phyloP scores from a whole-genome alignment of 495 filamentous ascomycete genomes.

The Monascus purpureus region DNA sequence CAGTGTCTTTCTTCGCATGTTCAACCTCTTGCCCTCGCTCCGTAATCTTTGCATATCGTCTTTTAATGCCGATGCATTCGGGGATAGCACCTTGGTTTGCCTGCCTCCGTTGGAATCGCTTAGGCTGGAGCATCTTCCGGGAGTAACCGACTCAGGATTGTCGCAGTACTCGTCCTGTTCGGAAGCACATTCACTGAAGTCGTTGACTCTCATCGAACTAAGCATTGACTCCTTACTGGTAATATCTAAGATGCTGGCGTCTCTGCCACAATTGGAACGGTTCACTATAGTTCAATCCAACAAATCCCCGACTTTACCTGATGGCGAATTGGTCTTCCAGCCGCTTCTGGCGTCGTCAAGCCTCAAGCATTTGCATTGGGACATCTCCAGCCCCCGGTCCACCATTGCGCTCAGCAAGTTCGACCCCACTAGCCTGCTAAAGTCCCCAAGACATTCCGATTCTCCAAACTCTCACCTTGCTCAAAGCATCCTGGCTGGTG shows the following conservation, averaged over 20 bases:
- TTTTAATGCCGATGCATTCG: slow-evolving; percentile 59
- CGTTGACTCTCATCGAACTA: slow-evolving; percentile 51
- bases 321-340: slow-evolving; percentile 45
- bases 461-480: slow-evolving; percentile 60
- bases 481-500: slow-evolving; percentile 49
- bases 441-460: slow-evolving; percentile 19
- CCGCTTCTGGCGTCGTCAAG: slow-evolving; percentile 56
- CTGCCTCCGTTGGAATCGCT: slow-evolving; percentile 63
- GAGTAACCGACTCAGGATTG: slow-evolving; percentile 65
- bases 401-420: slow-evolving; percentile 25
- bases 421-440: slow-evolving; percentile 25
- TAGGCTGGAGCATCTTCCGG: slow-evolving; percentile 60
- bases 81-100: slow-evolving; percentile 51
- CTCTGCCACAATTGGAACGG: slow-evolving; percentile 43
- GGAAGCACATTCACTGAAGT: slow-evolving; percentile 39
- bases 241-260: slow-evolving; percentile 62
- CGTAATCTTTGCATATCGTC: slow-evolving; percentile 61
- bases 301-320: slow-evolving; percentile 42
- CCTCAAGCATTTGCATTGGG: slow-evolving; percentile 68
- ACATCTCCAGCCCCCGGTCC: slow-evolving; percentile 43
- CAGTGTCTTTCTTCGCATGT: slow-evolving; percentile 50
- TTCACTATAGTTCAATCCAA: slow-evolving; percentile 60
- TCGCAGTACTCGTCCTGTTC: slow-evolving; percentile 51
- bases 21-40: slow-evolving; percentile 54
- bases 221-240: slow-evolving; percentile 51